A percentile compares a stretch with the other conserved stretches of the same genome.
phyloP scores from a whole-genome alignment of 108 stramenopile species.

The Nitzschia palea region DNA sequence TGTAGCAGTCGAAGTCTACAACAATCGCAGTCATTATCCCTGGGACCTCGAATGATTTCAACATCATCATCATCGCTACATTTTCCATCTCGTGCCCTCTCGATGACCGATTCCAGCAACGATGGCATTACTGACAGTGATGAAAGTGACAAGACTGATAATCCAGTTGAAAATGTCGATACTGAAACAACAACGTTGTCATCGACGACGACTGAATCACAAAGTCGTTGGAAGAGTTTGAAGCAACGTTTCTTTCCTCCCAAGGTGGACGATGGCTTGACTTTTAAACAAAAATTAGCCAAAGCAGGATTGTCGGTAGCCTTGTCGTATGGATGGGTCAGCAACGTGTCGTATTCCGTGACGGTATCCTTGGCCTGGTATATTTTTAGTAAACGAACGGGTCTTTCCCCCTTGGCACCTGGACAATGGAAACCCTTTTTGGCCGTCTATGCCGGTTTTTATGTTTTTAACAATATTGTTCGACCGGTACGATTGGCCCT shows the following conservation, averaged over 20 bases:
- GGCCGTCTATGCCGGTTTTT: conserved; percentile 86
- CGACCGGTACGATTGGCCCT: conserved; percentile 76
- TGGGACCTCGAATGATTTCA: too few species aligned
- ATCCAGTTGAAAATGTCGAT: too few species aligned
- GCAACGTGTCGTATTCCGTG: conserved; percentile 77
- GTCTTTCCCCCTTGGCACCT: conserved; percentile 80
- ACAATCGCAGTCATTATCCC: too few species aligned
- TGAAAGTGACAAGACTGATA: too few species aligned
- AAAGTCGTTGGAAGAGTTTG: not conserved
- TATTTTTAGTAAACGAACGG: conserved; percentile 51
- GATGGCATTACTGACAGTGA: too few species aligned
- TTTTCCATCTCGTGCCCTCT: too few species aligned
- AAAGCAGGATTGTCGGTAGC: conserved; percentile 80
- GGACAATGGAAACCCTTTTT: conserved; percentile 88
- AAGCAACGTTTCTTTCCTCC: not conserved
- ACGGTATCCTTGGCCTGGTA: conserved; percentile 68
- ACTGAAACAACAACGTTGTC: too few species aligned
- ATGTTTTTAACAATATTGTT: conserved; percentile 80
- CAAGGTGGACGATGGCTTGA: conserved; percentile 40
- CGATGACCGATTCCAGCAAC: too few species aligned
- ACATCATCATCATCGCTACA: too few species aligned
- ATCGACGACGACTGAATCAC: too few species aligned
- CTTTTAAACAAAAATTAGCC: conserved; percentile 54
- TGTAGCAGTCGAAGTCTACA: too few species aligned
- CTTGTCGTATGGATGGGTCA: conserved; percentile 89